phyloP scores from a whole-genome alignment of 1,284 basidiomycete species.

The Exobasidium cylindrosporum region DNA sequence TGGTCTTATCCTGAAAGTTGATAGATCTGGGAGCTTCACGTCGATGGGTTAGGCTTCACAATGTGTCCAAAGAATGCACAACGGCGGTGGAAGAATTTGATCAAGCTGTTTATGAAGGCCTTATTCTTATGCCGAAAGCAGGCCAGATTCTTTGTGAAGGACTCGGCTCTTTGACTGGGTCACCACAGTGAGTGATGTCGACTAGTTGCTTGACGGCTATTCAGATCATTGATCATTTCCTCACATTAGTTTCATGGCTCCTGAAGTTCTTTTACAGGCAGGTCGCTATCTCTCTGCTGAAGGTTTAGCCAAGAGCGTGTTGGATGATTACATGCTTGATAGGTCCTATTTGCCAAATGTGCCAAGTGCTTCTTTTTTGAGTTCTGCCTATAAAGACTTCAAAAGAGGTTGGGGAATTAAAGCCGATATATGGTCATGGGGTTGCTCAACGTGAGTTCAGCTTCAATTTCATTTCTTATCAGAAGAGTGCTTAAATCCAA shows the following conservation, averaged over 20 bases:
- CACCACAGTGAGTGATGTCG: slow-evolving; percentile 23
- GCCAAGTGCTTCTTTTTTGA: slow-evolving; percentile 23
- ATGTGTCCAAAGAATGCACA: slow-evolving; percentile 31
- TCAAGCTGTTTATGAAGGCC: slow-evolving; percentile 10
- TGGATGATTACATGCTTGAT: slow-evolving; percentile 39
- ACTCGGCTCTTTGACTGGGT: slow-evolving; percentile 42
- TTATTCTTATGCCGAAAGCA: not conserved
- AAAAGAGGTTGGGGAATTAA: slow-evolving; percentile 41
- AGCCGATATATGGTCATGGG: slow-evolving; percentile 47
- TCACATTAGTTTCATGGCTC: slow-evolving; percentile 33
- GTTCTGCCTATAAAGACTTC: slow-evolving; percentile 32
- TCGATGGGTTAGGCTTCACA: slow-evolving; percentile 35
- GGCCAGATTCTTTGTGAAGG: slow-evolving; percentile 27
- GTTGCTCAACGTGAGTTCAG: slow-evolving; percentile 42
- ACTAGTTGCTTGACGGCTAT: slow-evolving; percentile 1
- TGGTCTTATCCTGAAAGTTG: too few species aligned
- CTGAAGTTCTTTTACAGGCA: slow-evolving; percentile 44
- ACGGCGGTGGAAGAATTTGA: slow-evolving; percentile 39
- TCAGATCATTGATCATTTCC: not conserved
- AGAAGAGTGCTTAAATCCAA: not conserved
- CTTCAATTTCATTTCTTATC: not conserved
- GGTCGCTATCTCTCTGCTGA: slow-evolving; percentile 30
- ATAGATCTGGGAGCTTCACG: slow-evolving; percentile 42
- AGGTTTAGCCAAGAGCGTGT: slow-evolving; percentile 26
- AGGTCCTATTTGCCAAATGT: slow-evolving; percentile 20